These are phyloP conservation scores for Craterostigma plantagineum DNA, from an alignment of 257 asterid genomes.

Conservation along the genomic window DNA sequence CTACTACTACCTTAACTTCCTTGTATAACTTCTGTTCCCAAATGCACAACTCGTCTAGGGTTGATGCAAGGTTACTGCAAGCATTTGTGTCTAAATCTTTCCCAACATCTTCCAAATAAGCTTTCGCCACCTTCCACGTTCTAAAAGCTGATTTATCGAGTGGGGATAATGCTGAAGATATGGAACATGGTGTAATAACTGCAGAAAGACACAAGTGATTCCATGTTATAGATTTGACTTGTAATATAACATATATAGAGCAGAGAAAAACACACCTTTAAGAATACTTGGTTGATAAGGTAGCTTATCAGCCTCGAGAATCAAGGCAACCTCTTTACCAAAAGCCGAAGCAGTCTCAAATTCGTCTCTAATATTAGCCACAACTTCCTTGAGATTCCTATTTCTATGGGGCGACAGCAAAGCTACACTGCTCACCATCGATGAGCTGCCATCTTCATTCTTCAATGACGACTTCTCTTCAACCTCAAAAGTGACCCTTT, in stretches of 20 bases:
- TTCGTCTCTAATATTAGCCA: slow-evolving; percentile 82
- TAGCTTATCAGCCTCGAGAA: slow-evolving; percentile 90
- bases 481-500: slow-evolving; percentile 81
- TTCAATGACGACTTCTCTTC: slow-evolving; percentile 52
- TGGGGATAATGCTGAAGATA: too few relatives aligned
- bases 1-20: slow-evolving; percentile 99
- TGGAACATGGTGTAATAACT: slow-evolving; percentile 42
- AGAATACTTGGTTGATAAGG: slow-evolving; percentile 69
- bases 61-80: slow-evolving; percentile 41
- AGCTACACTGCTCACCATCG: slow-evolving; percentile 39
- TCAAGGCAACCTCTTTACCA: slow-evolving; percentile 76
- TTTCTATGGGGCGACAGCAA: slow-evolving; percentile 49
- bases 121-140: slow-evolving; percentile 49
- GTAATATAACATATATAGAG: too few relatives aligned
- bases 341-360: slow-evolving; percentile 65
- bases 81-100: slow-evolving; percentile 26
- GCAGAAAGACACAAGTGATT: slow-evolving; percentile 9
- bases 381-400: slow-evolving; percentile 73
- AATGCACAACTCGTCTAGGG: slow-evolving; percentile 53
- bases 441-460: slow-evolving; percentile 26
- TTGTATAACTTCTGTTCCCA: slow-evolving; percentile 92
- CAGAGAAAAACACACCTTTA: slow-evolving; percentile 40
- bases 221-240: too few relatives aligned
- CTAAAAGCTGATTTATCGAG: too few relatives aligned
- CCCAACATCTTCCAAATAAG: slow-evolving; percentile 56